Evolutionary conservation across 495 filamentous ascomycete species (phyloP).

Genomic region (Cairneyella variabilis): DNA sequence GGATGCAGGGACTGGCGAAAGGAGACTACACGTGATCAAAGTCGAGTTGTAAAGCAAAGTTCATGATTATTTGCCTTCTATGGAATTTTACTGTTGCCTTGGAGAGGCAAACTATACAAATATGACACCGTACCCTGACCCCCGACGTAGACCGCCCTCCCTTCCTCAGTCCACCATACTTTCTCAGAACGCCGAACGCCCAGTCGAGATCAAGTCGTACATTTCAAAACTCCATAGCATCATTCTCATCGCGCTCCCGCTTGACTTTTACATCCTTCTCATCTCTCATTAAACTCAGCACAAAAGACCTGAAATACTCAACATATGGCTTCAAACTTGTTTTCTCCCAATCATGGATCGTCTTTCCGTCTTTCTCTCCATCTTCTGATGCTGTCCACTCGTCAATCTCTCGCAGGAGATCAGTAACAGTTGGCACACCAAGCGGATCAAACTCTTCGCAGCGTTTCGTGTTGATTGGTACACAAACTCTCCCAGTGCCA

Average conservation of each 20-base stretch:
- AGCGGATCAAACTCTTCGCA: constrained; percentile 83
- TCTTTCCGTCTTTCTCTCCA: constrained; percentile 34
- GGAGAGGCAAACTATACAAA: too few relatives aligned
- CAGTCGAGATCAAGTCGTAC: too few relatives aligned
- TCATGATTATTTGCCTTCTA: too few relatives aligned
- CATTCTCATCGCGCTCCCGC: constrained; percentile 50
- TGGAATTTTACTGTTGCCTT: too few relatives aligned
- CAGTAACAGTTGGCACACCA: constrained; percentile 78
- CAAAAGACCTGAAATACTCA: constrained; percentile 81
- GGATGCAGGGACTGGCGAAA: not conserved
- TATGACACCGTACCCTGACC: too few relatives aligned
- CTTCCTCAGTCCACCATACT: too few relatives aligned
- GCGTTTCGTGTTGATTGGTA: constrained; percentile 74
- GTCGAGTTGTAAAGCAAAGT: too few relatives aligned
- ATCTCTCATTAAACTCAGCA: constrained; percentile 72
- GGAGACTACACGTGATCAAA: not conserved
- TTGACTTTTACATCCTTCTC: constrained; percentile 74
- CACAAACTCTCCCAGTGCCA: constrained; percentile 88
- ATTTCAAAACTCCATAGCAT: constrained; percentile 58
- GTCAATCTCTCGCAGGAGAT: constrained; percentile 78
- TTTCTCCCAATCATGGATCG: constrained; percentile 87
- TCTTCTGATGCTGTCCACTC: constrained; percentile 52
- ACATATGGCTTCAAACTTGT: constrained; percentile 91
- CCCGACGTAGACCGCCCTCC: too few relatives aligned
- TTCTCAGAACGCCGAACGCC: too few relatives aligned